A percentile compares a stretch with the other conserved stretches of the same genome.
These are phyloP conservation scores for Cyberlindnera suaveolens DNA, from an alignment of 805 yeast species.

Conservation along the genomic window DNA sequence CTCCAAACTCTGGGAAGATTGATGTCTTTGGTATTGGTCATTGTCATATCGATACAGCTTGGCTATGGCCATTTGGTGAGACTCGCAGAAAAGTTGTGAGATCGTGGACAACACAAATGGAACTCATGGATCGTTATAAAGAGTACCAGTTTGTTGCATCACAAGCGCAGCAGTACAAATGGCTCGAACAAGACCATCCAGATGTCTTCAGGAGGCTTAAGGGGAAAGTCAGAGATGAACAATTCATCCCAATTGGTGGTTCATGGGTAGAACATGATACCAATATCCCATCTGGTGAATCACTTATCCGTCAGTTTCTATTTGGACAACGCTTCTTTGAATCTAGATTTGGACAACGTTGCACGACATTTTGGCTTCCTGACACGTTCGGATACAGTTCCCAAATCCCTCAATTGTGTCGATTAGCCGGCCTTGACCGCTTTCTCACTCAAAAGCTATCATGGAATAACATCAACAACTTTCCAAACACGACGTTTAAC, in stretches of 20 bases:
- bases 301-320: constrained; percentile 79
- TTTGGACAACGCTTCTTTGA: constrained; percentile 85
- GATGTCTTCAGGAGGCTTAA: constrained; percentile 55
- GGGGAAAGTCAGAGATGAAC: constrained; percentile 60
- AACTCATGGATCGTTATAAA: constrained; percentile 79
- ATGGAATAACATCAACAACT: constrained; percentile 91
- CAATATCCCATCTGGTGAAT: constrained; percentile 91
- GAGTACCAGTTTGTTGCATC: constrained; percentile 93
- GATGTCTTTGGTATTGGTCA: constrained; percentile 86
- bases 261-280: constrained; percentile 98
- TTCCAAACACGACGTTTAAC: constrained; percentile 87
- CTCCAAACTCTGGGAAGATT: constrained; percentile 28
- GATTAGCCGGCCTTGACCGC: constrained; percentile 75
- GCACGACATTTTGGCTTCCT: constrained; percentile 88
- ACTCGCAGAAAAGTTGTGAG: constrained; percentile 88
- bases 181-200: constrained; percentile 87
- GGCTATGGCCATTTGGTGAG: constrained; percentile 99
- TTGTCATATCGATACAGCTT: constrained; percentile 96
- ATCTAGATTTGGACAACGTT: constrained; percentile 69
- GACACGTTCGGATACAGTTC: constrained; percentile 97
- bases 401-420: constrained; percentile 90
- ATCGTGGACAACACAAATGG: constrained; percentile 91
- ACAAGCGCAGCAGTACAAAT: constrained; percentile 92
- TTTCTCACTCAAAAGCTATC: constrained; percentile 91
- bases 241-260: constrained; percentile 90